phyloP scores from a whole-genome alignment of 2,329 filamentous ascomycete species.

The Neopestalotiopsis clavispora region DNA sequence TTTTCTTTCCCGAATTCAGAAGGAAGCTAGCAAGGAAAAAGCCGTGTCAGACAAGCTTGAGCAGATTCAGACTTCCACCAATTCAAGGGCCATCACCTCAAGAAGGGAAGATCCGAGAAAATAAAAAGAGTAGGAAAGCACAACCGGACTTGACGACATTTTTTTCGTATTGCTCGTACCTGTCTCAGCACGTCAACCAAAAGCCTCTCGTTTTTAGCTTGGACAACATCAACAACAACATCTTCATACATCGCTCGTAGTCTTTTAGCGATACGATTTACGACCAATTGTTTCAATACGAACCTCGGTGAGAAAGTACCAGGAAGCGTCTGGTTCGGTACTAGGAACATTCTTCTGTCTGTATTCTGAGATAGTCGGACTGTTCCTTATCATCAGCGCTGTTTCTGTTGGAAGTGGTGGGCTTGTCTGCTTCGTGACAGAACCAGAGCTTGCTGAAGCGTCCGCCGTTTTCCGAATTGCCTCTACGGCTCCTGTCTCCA shows the following conservation, averaged over 20 bases:
- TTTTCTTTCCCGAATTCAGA: not conserved
- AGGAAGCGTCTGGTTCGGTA: no score
- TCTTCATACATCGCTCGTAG: not conserved
- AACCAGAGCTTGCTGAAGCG: no score
- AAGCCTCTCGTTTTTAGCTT: not conserved
- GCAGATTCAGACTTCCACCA: no score
- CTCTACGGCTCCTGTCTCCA: slow-evolving; percentile 42
- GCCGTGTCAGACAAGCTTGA: no score
- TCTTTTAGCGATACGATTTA: not conserved
- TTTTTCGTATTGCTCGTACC: not conserved
- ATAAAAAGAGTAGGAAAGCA: not conserved
- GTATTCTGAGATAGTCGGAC: not conserved
- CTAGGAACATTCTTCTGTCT: no score
- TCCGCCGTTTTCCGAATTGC: slow-evolving; percentile 17
- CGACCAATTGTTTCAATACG: slow-evolving; percentile 1
- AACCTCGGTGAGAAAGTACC: no score
- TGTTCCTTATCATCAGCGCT: slow-evolving; percentile 14
- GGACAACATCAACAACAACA: not conserved
- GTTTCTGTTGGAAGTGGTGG: slow-evolving; percentile 7
- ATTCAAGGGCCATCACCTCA: no score
- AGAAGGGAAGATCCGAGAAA: no score
- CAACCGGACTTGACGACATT: not conserved
- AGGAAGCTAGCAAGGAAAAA: no score
- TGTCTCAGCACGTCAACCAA: not conserved
- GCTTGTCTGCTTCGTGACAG: not conserved